These are phyloP conservation scores for Luzula sylvatica DNA, from an alignment of 176 grass and related monocot species.

Conservation along the genomic window DNA sequence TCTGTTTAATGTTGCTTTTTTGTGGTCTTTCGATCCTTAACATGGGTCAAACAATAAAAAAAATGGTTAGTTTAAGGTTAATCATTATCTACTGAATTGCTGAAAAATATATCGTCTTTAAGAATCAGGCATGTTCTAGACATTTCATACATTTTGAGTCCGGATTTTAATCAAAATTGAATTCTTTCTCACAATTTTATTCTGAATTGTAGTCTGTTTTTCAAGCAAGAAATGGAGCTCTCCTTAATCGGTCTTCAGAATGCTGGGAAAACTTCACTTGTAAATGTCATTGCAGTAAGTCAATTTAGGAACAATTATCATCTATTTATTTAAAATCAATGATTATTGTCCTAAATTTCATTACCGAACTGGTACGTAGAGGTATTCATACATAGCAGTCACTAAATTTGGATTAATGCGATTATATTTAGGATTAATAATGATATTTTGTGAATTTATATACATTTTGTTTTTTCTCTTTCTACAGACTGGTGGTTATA, in stretches of 20 bases:
- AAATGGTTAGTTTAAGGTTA: too few relatives aligned
- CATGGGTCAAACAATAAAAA: too few relatives aligned
- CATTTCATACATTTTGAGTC: background rate
- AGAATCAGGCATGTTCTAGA: background rate
- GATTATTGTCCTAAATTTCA: background rate
- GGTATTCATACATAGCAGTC: background rate
- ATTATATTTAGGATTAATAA: background rate
- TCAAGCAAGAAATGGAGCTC: conserved; percentile 33
- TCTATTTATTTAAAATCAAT: background rate
- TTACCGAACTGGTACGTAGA: background rate
- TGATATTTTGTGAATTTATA: background rate
- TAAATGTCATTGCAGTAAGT: conserved; percentile 29
- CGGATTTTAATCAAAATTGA: background rate
- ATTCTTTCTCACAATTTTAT: background rate
- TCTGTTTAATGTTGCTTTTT: too few relatives aligned
- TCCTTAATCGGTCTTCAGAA: conserved; percentile 30
- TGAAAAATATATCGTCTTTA: too few relatives aligned
- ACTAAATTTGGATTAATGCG: background rate
- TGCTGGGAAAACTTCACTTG: conserved; percentile 32
- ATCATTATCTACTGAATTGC: too few relatives aligned
- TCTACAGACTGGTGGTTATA: conserved; percentile 25
- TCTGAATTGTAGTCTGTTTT: conserved; percentile 26
- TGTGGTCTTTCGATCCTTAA: too few relatives aligned
- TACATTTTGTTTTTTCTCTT: background rate
- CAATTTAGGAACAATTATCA: background rate